Evolutionary conservation across 345 rosid species (phyloP), one percentile per base, ranked within the genome.

Genomic region (Salix dunnii): DNA sequence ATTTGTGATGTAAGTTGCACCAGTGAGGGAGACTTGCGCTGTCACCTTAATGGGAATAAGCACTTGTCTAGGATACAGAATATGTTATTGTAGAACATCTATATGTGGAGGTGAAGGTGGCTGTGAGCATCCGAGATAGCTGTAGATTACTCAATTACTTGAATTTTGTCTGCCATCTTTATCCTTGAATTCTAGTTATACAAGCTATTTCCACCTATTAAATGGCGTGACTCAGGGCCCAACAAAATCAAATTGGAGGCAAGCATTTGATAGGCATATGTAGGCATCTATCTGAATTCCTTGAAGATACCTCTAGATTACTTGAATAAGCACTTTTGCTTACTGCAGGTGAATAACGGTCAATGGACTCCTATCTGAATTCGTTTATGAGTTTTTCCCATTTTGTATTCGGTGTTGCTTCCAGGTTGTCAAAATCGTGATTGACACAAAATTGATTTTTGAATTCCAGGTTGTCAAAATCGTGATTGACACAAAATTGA

Each of bases 1-100:
- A 38, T 38, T 38, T 38, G 42, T 51, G 31, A 71, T 71, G 13
- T 63, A 33, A 70, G 30, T 3, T 77, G 80, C 71, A 30, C 21
- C 18, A 5, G 80, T 48, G 64, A 64, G 14, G 71, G 23, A 48
- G 51, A 35, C 80, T 21, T 78, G 65, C 38, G 33, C 1, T 5
- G 5, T 35, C 80, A 78, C 28, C 49, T 64, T 53, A 71, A 51
- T n/a, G 80, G 80, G 23, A 43, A 38, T 17, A 77, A 71, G 46
- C 80, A 78, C 33, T 66, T 78, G 68, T 31, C 77, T 53, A 33
- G 12, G 31, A 49, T 30, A 14, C 20, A 14, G 17, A 64, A 64
- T 7, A 31, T 64, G 68, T 17, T 13, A n/a, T 58, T 23, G 16
- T 25, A 9, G 63, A 58, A 58, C 2, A 23, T 10, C 28, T 23